Evolutionary conservation across 1,284 basidiomycete species (phyloP), one percentile per base, ranked within the genome.

Genomic region (Limonomyces culmigenus): DNA sequence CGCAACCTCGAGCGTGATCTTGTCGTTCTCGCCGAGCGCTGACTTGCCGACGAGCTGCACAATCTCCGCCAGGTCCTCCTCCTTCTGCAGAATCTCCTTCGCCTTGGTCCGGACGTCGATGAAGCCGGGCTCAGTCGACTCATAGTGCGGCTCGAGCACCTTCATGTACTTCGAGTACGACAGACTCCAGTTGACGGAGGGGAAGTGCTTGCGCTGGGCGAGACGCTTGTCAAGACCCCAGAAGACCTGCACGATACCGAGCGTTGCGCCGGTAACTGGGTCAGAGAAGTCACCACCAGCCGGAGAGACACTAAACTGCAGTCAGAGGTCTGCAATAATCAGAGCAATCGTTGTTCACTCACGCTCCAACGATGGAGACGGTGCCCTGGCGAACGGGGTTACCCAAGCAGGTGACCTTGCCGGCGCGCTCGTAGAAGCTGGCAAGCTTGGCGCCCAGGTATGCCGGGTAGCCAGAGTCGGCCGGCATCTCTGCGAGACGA

Each of bases 211-310:
- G 46, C 93, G 76, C 56, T 98, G 92, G 2, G 92, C 92, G 39
- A 98, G 76, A 55, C 92, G 92, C 73, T 91, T 91, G 60, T 88
- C 85, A 29, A 89, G 67, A 52, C 87, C 87, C 87, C 85, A 92
- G 70, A 99, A 99, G 46, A 97, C 95, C 55, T 97, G 95, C 16
- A 98, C 95, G 50, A 99, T 99, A 68, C 89, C 77, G 37, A 99
- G 81, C 2, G 95, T 99, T 25, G 93, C 84, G 33, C 88, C 78
- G 4, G 95, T 98, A 45, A 99, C 95, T 21, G 95, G 95, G 59
- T 99, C 95, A 11, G 95, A 97, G 62, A 97, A 97, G 56, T 99
- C 95, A 63, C 93, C 93, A 61, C 95, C 93, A 35, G 95, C 93
- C 41, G 93, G 93, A 10, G 91, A 96, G 17, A 98, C 93, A 46